Conservation (phyloP, 1,284 basidiomycete species). For the Trichosporon inkin region DNA sequence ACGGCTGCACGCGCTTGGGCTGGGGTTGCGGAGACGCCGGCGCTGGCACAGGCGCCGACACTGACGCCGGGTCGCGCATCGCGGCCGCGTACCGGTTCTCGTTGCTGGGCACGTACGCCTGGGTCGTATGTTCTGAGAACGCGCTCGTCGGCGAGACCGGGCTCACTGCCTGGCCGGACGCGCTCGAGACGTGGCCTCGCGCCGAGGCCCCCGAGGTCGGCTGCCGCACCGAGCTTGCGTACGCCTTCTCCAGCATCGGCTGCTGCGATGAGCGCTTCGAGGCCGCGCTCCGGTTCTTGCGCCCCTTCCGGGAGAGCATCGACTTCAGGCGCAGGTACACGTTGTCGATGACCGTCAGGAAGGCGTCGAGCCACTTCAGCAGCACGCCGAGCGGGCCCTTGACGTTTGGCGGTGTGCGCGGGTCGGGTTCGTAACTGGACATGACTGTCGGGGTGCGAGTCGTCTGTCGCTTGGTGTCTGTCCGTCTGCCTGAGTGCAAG, state of each 20-base stretch:
- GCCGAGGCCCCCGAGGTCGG: not conserved
- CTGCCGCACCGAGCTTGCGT: not conserved
- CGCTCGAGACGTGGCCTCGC: not conserved
- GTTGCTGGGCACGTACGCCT: not conserved
- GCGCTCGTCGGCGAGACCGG: not conserved
- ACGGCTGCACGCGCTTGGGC: not conserved
- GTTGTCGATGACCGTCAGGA: slow-evolving; percentile 2
- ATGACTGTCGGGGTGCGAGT: not conserved
- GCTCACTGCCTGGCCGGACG: not conserved
- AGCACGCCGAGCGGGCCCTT: not conserved
- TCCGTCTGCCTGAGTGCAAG: no score
- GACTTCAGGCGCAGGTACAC: slow-evolving; percentile 3
- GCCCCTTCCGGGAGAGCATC: not conserved
- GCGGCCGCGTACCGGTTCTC: not conserved
- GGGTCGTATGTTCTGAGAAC: not conserved
- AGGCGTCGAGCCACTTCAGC: slow-evolving; percentile 7
- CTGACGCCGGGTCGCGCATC: not conserved
- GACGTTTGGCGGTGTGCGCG: slow-evolving; percentile 3
- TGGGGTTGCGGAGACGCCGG: not conserved
- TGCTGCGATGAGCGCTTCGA: not conserved
- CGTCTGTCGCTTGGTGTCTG: not conserved
- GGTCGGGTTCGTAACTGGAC: not conserved
- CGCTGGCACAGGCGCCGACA: not conserved
- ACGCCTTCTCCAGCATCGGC: slow-evolving; percentile 6
- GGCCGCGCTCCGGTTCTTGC: not conserved